A percentile compares a stretch with the other conserved stretches of the same genome.
phyloP scores from a whole-genome alignment of 2,329 filamentous ascomycete species.

The Aaosphaeria pasadenensis region DNA sequence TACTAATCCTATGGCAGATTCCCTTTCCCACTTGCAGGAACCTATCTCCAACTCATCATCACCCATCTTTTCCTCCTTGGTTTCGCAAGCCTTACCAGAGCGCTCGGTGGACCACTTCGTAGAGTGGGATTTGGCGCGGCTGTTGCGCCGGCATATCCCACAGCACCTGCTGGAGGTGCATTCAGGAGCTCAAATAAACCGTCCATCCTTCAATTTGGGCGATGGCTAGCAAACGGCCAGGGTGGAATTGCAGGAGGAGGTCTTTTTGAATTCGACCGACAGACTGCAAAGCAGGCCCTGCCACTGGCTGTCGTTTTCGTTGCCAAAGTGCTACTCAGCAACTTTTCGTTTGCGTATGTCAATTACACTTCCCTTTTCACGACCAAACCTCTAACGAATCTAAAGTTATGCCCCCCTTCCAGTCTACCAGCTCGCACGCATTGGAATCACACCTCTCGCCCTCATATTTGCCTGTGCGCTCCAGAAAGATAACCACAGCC shows the following conservation, averaged over 20 bases:
- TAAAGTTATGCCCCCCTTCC: conserved; percentile 50
- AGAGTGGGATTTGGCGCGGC: conserved; percentile 43
- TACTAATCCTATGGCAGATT: conserved; percentile 40
- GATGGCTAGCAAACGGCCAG: conserved; percentile 39
- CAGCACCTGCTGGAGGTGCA: conserved; percentile 28
- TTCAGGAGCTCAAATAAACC: conserved; percentile 22
- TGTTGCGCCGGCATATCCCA: conserved; percentile 42
- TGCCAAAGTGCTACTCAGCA: conserved; percentile 51
- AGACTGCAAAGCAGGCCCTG: conserved; percentile 47
- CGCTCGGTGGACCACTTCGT: conserved; percentile 41
- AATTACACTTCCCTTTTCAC: neutral
- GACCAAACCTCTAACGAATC: neutral
- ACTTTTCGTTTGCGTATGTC: conserved; percentile 52
- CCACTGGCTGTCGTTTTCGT: conserved; percentile 51
- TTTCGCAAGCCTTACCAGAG: conserved; percentile 48
- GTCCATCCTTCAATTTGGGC: conserved; percentile 18
- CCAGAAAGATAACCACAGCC: conserved; percentile 45
- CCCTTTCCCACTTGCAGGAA: conserved; percentile 51
- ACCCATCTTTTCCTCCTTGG: conserved; percentile 49
- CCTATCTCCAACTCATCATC: conserved; percentile 50
- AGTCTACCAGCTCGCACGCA: conserved; percentile 52
- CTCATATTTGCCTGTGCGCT: conserved; percentile 49
- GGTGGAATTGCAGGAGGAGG: conserved; percentile 54
- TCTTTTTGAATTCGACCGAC: conserved; percentile 51
- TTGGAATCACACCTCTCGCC: conserved; percentile 50